Conservation (phyloP, 2,329 filamentous ascomycete species). For the Mollisiaceae sp. region DNA sequence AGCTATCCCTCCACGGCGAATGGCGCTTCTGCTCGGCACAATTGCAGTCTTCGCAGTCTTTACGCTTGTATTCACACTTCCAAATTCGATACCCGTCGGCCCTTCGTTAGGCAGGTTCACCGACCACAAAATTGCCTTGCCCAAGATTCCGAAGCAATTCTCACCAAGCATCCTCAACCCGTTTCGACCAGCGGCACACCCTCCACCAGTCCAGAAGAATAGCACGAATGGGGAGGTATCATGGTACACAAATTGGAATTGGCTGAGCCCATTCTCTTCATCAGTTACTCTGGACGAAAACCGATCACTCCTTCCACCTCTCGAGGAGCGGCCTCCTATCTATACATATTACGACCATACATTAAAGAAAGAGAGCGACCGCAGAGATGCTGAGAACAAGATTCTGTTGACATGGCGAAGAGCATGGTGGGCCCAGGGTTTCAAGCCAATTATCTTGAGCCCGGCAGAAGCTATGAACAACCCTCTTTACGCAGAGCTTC, state of each 20-base stretch:
- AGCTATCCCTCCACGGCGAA: constrained; percentile 56
- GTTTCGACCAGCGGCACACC: constrained; percentile 72
- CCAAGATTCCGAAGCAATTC: constrained; percentile 50
- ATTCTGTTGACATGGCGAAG: constrained; percentile 86
- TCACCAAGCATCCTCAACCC: constrained; percentile 60
- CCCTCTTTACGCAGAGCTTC: constrained; percentile 74
- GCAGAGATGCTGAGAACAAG: constrained; percentile 75
- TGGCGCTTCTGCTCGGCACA: constrained; percentile 56
- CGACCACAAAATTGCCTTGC: constrained; percentile 56
- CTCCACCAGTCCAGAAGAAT: constrained; percentile 75
- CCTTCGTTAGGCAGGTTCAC: constrained; percentile 55
- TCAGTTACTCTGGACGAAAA: constrained; percentile 80
- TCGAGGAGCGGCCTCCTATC: constrained; percentile 71
- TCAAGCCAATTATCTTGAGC: constrained; percentile 81
- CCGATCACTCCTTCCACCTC: constrained; percentile 79
- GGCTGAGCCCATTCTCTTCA: constrained; percentile 88
- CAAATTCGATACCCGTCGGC: constrained; percentile 53
- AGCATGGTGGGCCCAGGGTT: constrained; percentile 95
- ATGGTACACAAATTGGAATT: constrained; percentile 91
- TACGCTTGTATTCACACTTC: constrained; percentile 58
- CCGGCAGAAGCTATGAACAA: constrained; percentile 83
- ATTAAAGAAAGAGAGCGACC: constrained; percentile 63
- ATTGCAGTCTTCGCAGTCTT: constrained; percentile 60
- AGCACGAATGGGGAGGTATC: constrained; percentile 78
- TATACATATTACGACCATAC: constrained; percentile 91